Evolutionary conservation across 1,284 basidiomycete genomes (phyloP).

Genomic region (Phenoliferia sp.): DNA sequence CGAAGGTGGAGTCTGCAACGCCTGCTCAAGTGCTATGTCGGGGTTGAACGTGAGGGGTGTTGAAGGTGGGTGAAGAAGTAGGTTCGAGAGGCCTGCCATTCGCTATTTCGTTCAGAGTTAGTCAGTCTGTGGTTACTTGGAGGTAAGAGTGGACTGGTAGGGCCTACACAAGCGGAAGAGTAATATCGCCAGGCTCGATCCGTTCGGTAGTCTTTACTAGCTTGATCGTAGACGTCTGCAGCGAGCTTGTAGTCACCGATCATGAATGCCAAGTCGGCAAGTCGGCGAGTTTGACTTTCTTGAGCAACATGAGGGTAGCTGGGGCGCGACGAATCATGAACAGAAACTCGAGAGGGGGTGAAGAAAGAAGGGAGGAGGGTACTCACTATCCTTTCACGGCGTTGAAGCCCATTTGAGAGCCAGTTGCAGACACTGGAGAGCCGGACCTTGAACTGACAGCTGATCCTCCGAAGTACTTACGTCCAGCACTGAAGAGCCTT

Average conservation of each 20-base stretch:
- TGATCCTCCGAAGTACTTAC: constrained; percentile 48
- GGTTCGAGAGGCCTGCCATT: constrained; percentile 45
- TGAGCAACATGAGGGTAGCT: constrained; percentile 48
- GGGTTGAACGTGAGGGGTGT: constrained; percentile 18
- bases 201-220: constrained; percentile 50
- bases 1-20: constrained; percentile 39
- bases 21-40: constrained; percentile 44
- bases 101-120: constrained; percentile 27
- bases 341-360: not conserved
- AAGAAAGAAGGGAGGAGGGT: not conserved
- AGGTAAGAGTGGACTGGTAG: not conserved
- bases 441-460: constrained; percentile 36
- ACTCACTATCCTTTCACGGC: constrained; percentile 36
- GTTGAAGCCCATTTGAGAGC: constrained; percentile 31
- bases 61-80: constrained; percentile 31
- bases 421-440: constrained; percentile 37
- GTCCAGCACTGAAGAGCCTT: constrained; percentile 69
- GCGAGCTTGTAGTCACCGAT: constrained; percentile 86
- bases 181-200: constrained; percentile 45
- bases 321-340: not conserved
- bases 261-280: constrained; percentile 93
- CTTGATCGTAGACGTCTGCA: constrained; percentile 73
- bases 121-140: not conserved
- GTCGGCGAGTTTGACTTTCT: constrained; percentile 52
- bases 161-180: constrained; percentile 41